phyloP scores from a whole-genome alignment of 495 filamentous ascomycete species.

The Sphaerosporella brunnea region DNA sequence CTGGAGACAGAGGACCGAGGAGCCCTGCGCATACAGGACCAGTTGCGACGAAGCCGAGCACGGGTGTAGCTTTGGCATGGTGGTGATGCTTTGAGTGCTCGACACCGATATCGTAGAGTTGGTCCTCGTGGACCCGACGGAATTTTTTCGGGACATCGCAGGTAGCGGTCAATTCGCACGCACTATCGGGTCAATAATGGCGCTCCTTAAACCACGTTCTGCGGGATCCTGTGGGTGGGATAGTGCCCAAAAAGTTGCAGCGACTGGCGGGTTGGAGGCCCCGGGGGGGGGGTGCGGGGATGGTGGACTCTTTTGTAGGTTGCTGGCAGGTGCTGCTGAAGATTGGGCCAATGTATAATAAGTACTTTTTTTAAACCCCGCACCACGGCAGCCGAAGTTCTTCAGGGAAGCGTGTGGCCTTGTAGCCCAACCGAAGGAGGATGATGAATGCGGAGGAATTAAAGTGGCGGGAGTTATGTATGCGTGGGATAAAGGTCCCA shows the following conservation, averaged over 20 bases:
- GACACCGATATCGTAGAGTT: conserved; percentile 4
- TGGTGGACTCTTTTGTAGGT: background rate
- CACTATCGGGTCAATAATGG: background rate
- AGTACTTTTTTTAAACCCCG: background rate
- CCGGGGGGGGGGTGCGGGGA: background rate
- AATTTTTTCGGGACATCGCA: conserved; percentile 1
- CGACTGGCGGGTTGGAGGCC: background rate
- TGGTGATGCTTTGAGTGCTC: background rate
- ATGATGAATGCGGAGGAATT: conserved; percentile 1
- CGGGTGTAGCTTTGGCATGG: conserved; percentile 5
- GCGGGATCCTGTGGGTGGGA: background rate
- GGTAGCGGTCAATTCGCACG: conserved; percentile 4
- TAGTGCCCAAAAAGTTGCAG: background rate
- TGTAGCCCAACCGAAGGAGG: background rate
- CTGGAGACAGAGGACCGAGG: conserved; percentile 32
- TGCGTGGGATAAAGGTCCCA: background rate
- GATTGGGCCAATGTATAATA: conserved; percentile 3
- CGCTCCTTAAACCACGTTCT: background rate
- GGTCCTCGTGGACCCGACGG: conserved; percentile 3
- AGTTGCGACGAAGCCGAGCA: conserved; percentile 21
- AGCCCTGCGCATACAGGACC: conserved; percentile 23
- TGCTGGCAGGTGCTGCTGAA: background rate
- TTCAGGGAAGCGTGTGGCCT: background rate
- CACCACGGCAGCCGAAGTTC: conserved; percentile 1
- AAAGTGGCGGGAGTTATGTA: conserved; percentile 1